Evolutionary conservation across 306 rosid species (phyloP), one percentile per base, ranked within the genome.

Genomic region (Potentilla sterilis): DNA sequence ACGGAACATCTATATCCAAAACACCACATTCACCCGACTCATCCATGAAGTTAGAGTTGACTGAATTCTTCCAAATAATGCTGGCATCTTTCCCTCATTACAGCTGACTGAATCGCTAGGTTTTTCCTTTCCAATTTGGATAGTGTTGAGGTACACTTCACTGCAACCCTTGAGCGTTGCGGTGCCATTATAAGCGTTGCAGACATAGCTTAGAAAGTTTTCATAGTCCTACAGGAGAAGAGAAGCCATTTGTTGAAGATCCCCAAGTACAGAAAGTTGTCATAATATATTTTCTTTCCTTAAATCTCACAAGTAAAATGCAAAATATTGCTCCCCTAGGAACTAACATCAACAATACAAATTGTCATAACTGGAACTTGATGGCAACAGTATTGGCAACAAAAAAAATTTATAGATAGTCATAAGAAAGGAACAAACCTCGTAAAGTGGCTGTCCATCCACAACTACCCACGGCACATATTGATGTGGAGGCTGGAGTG

Each of bases 381-480:
- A n/a, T 55, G 51, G 38, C 38, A 55, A 35, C 38, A 7, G 47
- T 35, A 51, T 10, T 72, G 19, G n/a, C 48, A 40, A 52, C n/a
- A 22, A 28, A 6, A 28, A 6, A 51, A 47, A 32, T 48, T 7
- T 71, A 38, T 38, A 69, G 21, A 70, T 19, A 38, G 21, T 5
- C 38, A 72, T 37, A 3, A 28, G 63, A 32, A 78, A 57, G 55
- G 22, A 81, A 89, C 74, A 78, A 70, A 92, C 97, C 93, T 92
- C 97, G 16, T 89, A 89, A 54, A 95, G 88, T 54, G 99, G 97
- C 58, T 87, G 69, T 71, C 97, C 99, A 82, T 92, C 83, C 21
- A 95, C 96, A 78, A 92, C 93, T 52, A 92, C 97, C 97, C 97
- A 92, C 4, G 99, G 99, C 49, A 92, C 97, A 65, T 87, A 90